Percentiles rank a stretch among this genome's conserved stretches.
Evolutionary conservation across 2,329 filamentous ascomycete species (phyloP).

Genomic region (Diaporthe citriasiana): DNA sequence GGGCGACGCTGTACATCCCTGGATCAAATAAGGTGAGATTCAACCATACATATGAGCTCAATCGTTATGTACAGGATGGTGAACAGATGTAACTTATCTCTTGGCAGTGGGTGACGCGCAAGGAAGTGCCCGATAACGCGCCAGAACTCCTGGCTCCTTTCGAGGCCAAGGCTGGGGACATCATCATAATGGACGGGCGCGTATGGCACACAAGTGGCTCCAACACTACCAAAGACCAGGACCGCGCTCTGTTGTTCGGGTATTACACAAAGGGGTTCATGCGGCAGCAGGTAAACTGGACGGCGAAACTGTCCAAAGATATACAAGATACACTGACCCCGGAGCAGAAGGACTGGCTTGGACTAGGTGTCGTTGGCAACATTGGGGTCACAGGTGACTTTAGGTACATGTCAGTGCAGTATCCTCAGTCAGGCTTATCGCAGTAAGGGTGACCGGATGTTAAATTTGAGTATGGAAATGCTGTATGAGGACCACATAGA

Average conservation of each 20-base stretch:
- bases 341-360: slow-evolving; percentile 50
- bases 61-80: not conserved
- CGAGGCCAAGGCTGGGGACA: slow-evolving; percentile 51
- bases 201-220: slow-evolving; percentile 53
- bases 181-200: slow-evolving; percentile 52
- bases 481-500: too few relatives aligned
- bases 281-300: slow-evolving; percentile 52
- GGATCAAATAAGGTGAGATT: slow-evolving; percentile 41
- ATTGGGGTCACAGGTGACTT: slow-evolving; percentile 42
- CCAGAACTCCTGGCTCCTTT: slow-evolving; percentile 49
- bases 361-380: slow-evolving; percentile 43
- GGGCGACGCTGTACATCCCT: slow-evolving; percentile 46
- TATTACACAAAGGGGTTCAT: slow-evolving; percentile 51
- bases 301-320: slow-evolving; percentile 48
- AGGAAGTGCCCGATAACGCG: slow-evolving; percentile 46
- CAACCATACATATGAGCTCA: not conserved
- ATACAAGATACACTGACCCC: slow-evolving; percentile 46
- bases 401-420: slow-evolving; percentile 41
- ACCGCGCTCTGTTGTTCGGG: slow-evolving; percentile 52
- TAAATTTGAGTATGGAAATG: not conserved
- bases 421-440: slow-evolving; percentile 14
- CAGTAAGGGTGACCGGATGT: not conserved
- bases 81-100: rapidly evolving
- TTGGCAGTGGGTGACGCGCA: slow-evolving; percentile 21
- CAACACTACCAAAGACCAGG: slow-evolving; percentile 50